Evolutionary conservation across 208 protist genomes (phyloP).

Genomic region (Leishmania lainsoni): DNA sequence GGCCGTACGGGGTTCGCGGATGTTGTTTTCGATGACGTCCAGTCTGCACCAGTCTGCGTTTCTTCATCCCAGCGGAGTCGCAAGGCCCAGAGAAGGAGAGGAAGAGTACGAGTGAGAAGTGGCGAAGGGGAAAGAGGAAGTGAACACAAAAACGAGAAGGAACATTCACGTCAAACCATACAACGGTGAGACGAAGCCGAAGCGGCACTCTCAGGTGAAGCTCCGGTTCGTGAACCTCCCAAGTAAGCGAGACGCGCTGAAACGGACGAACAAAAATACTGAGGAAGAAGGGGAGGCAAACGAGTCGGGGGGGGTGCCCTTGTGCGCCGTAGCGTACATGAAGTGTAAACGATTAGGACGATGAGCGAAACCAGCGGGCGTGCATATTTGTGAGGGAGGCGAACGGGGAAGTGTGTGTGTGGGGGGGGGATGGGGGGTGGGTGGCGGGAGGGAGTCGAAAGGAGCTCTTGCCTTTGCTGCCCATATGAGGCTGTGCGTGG

Average conservation of each 20-base stretch:
- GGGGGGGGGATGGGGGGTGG: too few relatives aligned
- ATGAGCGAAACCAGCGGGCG: not conserved
- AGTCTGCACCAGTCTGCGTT: not conserved
- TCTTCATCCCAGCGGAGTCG: not conserved
- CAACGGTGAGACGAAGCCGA: conserved; percentile 5
- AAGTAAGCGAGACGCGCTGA: not conserved
- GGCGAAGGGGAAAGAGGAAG: conserved; percentile 3
- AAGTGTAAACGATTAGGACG: not conserved
- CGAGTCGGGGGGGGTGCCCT: not conserved
- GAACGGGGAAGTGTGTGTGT: not conserved
- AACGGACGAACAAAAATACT: not conserved
- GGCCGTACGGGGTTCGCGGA: not conserved
- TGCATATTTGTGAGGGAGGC: too few relatives aligned
- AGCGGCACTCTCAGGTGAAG: not conserved
- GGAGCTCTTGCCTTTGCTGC: too few relatives aligned
- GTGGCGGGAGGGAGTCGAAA: too few relatives aligned
- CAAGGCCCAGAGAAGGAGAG: not conserved
- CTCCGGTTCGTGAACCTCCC: not conserved
- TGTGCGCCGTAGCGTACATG: not conserved
- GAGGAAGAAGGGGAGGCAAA: not conserved
- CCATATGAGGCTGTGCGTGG: too few relatives aligned
- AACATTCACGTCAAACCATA: not conserved
- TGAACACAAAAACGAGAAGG: conserved; percentile 7
- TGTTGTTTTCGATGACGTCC: not conserved
- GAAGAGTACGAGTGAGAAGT: not conserved